Percentiles rank a stretch among this genome's conserved stretches.
These are phyloP conservation scores for Penicillium aurantiogriseum DNA, from an alignment of 2,329 filamentous ascomycete species.

Conservation along the genomic window DNA sequence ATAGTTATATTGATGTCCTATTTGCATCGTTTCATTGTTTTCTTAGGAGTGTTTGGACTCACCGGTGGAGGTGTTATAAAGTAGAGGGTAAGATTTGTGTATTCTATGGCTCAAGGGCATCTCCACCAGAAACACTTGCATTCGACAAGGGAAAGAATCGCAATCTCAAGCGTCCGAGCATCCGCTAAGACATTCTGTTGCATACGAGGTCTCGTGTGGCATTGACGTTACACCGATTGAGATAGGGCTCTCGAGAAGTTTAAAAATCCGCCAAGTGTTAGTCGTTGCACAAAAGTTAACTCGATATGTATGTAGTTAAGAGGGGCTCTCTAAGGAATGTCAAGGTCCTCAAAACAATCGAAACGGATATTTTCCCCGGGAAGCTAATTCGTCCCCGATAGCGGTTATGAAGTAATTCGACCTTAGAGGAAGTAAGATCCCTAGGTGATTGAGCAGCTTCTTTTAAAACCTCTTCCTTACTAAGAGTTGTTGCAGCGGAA, in stretches of 20 bases:
- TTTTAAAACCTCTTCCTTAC: no score
- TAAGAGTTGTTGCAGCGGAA: no score
- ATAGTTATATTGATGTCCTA: no score
- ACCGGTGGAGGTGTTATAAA: background rate
- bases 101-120: background rate
- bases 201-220: background rate
- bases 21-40: background rate
- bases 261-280: background rate
- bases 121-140: background rate
- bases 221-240: background rate
- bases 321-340: no score
- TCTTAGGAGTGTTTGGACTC: background rate
- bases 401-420: no score
- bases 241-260: background rate
- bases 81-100: background rate
- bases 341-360: no score
- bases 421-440: no score
- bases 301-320: background rate
- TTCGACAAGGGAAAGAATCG: background rate
- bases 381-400: no score
- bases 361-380: no score
- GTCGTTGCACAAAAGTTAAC: background rate
- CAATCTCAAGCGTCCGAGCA: background rate
- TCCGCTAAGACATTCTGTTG: background rate
- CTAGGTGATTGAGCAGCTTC: no score